Percentiles rank a stretch among this genome's conserved stretches.
Evolutionary conservation across 73 alveolate species (phyloP).

Genomic region (Paramecium pentaurelia): DNA sequence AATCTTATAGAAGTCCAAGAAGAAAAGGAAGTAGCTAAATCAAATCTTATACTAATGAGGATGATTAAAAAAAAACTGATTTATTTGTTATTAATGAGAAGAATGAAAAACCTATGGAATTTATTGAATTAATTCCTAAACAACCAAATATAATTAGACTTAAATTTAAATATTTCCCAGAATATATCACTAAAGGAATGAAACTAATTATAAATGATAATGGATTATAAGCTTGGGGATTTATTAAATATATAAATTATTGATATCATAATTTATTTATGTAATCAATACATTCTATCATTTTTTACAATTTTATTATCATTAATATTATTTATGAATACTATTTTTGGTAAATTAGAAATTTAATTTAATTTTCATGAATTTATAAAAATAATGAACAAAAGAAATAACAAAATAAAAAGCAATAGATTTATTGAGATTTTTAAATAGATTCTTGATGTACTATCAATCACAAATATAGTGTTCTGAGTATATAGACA

Average conservation of each 20-base stretch:
- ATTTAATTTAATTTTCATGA: neutral
- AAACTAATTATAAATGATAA: neutral
- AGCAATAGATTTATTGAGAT: neutral
- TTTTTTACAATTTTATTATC: neutral
- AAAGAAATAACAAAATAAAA: neutral
- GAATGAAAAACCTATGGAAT: neutral
- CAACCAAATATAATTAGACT: neutral
- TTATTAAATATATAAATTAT: neutral
- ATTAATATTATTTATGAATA: neutral
- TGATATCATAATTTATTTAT: neutral
- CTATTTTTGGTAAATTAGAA: neutral
- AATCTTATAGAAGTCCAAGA: conserved; percentile 8
- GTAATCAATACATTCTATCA: neutral
- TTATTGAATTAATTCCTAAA: neutral
- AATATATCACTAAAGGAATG: conserved; percentile 45
- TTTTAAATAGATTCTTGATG: neutral
- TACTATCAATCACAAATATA: neutral
- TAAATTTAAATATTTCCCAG: conserved; percentile 31
- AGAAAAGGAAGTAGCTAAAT: neutral
- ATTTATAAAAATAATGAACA: neutral
- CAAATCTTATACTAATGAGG: neutral
- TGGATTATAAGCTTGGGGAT: conserved; percentile 22
- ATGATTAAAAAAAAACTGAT: neutral
- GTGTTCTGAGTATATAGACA: neutral
- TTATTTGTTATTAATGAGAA: conserved; percentile 9